Base-by-base conservation (phyloP, 768 basidiomycete species). In the Russula sp. region DNA sequence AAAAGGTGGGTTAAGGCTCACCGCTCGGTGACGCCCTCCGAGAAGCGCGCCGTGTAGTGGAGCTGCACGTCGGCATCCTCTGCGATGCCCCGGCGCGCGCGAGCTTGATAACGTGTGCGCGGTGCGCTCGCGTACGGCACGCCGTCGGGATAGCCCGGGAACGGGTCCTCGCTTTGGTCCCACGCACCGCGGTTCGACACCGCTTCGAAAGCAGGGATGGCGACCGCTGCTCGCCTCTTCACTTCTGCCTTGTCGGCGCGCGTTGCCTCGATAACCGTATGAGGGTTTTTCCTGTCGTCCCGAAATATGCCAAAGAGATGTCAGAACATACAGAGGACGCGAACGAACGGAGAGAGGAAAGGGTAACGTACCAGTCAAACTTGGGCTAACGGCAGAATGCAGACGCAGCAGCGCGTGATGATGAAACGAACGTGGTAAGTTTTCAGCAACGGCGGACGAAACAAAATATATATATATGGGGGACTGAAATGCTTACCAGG, bases 331-430 rank as follows among this genome's bases (percentile, higher is more conserved):
- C 25, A 25, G 20, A 25, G 6, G 6, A 29, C 7, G 25, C 7
- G n/a, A 18, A 4, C 14, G 36, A 38, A 38, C 13, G 18, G 41
- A 32, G 34, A 25, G 22, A 11, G 18, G 5, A 8, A 14, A 22
- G 1, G 45, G 3, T 25, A 35, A 58, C 61, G 50, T 63, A 83
- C 89, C 89, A 91, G 59, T 91, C 86, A 73, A 87, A 91, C 1
- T 72, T 75, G 35, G 84, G 84, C 84, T 88, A 25, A 25, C 6
- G 46, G 2, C 18, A 14, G 29, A 7, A 18, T 29, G 25, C 14
- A 25, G 48, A 7, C 11, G 20, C 32, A 22, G 25, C 22, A 22
- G 49, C 9, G 14, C n/a, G 3, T 18, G 13, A 58, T 35, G 48
- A n/a, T 55, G 32, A 45, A 42, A 20, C 18, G 6, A 3, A 38